Evolutionary conservation across 2,329 filamentous ascomycete genomes (phyloP).

Genomic region (Colletotrichum sp.): DNA sequence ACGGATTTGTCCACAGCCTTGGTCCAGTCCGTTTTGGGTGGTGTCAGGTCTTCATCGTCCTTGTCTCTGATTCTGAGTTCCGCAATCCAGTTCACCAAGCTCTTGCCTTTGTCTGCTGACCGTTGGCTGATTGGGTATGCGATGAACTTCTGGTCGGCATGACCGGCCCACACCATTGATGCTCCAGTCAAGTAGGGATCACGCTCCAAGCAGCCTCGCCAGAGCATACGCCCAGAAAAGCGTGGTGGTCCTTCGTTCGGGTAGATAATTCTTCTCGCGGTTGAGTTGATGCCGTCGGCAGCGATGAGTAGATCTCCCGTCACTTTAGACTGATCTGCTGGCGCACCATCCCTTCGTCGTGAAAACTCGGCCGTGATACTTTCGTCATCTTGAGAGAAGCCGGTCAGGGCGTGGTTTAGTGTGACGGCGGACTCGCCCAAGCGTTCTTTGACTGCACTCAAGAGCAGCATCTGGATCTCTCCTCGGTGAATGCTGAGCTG

Average conservation of each 20-base stretch:
- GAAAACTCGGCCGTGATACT: neutral
- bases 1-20: conserved; percentile 5
- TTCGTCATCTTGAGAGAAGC: neutral
- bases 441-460: conserved; percentile 7
- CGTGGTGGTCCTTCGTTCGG: conserved; percentile 4
- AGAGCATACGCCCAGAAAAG: conserved; percentile 11
- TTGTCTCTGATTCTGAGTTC: conserved; percentile 2
- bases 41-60: neutral
- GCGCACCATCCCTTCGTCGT: neutral
- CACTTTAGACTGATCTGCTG: neutral
- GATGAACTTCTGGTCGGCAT: conserved; percentile 15
- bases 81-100: conserved; percentile 13
- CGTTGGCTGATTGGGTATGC: conserved; percentile 10
- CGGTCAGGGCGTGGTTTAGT: conserved; percentile 2
- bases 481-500: conserved; percentile 6
- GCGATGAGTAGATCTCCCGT: conserved; percentile 2
- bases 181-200: neutral
- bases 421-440: neutral
- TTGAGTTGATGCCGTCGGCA: conserved; percentile 15
- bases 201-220: conserved; percentile 7
- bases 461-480: neutral
- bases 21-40: conserved; percentile 2
- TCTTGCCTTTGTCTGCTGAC: neutral
- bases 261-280: neutral
- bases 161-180: conserved; percentile 13